These are phyloP conservation scores for Candida taoyuanica DNA, from an alignment of 805 yeast species.

Conservation along the genomic window DNA sequence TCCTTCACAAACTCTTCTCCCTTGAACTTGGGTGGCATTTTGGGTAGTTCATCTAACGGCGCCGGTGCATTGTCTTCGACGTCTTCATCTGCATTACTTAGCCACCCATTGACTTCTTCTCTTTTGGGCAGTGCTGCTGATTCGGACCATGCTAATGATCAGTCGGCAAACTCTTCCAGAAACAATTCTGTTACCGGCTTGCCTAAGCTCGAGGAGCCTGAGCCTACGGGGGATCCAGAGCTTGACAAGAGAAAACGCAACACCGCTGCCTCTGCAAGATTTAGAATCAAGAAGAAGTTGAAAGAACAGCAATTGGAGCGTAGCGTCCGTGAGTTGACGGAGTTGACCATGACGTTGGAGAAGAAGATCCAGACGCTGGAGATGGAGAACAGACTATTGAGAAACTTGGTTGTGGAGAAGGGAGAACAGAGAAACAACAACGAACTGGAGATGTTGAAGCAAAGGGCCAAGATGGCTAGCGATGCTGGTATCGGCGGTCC, in stretches of 20 bases:
- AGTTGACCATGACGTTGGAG: conserved; percentile 60
- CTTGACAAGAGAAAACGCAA: conserved; percentile 79
- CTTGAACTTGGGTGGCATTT: background rate
- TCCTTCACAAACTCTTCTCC: background rate
- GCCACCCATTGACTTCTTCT: background rate
- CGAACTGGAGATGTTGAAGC: conserved; percentile 48
- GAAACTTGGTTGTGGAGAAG: conserved; percentile 79
- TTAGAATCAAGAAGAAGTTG: conserved; percentile 85
- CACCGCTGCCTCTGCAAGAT: conserved; percentile 93
- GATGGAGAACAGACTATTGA: conserved; percentile 86
- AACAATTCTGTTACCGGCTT: conserved; percentile 1
- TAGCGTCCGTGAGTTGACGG: conserved; percentile 66
- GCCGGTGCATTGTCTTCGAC: no score
- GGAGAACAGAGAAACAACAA: conserved; percentile 50
- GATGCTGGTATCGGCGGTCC: conserved; percentile 7
- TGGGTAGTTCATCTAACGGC: background rate
- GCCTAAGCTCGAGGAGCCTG: conserved; percentile 14
- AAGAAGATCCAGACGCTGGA: conserved; percentile 76
- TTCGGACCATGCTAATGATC: background rate
- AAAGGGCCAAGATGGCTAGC: conserved; percentile 34
- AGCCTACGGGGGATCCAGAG: conserved; percentile 34
- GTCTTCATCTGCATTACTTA: background rate
- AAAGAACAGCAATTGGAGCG: conserved; percentile 90
- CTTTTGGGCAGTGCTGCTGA: background rate
- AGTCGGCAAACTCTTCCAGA: conserved; percentile 1